Percentiles rank a stretch among this genome's conserved stretches.
Conservation (phyloP, 352 stramenopile species). For the Pythium sp. region DNA sequence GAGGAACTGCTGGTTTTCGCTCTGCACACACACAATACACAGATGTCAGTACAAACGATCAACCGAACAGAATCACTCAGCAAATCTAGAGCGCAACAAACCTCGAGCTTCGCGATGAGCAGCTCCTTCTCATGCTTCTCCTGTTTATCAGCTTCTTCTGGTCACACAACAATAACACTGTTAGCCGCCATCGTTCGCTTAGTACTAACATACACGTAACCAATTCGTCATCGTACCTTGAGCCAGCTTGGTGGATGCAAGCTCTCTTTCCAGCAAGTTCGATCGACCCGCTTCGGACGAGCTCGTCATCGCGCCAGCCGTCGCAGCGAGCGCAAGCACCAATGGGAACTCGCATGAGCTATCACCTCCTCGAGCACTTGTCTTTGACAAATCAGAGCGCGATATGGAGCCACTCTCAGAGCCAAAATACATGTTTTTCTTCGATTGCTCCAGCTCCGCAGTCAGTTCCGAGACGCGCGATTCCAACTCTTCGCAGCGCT, state of each 20-base stretch:
- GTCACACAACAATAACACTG: not conserved
- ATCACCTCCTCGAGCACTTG: constrained; percentile 55
- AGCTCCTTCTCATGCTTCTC: constrained; percentile 40
- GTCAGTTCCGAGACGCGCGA: constrained; percentile 58
- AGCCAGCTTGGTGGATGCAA: constrained; percentile 45
- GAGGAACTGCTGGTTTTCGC: constrained; percentile 83
- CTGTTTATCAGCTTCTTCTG: constrained; percentile 17
- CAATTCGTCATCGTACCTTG: constrained; percentile 29
- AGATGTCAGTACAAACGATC: not conserved
- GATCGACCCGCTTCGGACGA: constrained; percentile 64
- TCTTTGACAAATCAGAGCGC: constrained; percentile 69
- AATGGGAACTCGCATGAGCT: constrained; percentile 83
- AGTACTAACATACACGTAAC: not conserved
- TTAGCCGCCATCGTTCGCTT: not conserved
- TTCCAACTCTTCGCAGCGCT: constrained; percentile 73
- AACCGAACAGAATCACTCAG: not conserved
- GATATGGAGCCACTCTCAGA: constrained; percentile 67
- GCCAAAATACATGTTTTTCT: constrained; percentile 72
- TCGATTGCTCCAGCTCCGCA: constrained; percentile 62
- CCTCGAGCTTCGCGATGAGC: constrained; percentile 71
- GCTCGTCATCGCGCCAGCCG: constrained; percentile 65
- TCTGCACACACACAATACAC: constrained; percentile 24
- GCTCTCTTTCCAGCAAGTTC: constrained; percentile 57
- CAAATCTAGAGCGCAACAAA: constrained; percentile 9
- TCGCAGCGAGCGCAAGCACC: constrained; percentile 72